These are phyloP conservation scores for Xylaria castorea DNA, from an alignment of 495 filamentous ascomycete genomes.

Conservation along the genomic window DNA sequence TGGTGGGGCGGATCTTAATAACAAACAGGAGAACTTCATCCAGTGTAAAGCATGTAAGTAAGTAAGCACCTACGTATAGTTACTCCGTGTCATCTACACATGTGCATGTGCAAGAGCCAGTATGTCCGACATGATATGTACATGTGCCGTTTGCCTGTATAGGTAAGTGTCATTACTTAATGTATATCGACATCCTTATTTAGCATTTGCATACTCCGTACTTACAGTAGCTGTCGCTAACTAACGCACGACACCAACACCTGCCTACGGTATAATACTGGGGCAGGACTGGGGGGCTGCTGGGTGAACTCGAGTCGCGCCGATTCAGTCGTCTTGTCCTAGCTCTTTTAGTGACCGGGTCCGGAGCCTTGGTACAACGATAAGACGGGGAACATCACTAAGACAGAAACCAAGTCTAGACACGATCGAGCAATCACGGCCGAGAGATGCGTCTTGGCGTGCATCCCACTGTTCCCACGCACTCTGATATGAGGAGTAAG, in stretches of 20 bases:
- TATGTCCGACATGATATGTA: background rate
- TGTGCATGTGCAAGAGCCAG: background rate
- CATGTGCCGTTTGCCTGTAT: background rate
- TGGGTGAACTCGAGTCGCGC: background rate
- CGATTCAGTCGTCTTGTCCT: background rate
- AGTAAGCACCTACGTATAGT: background rate
- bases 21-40: background rate
- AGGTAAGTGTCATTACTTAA: background rate
- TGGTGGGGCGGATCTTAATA: background rate
- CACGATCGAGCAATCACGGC: conserved; percentile 19
- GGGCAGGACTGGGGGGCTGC: too few species aligned
- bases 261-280: background rate
- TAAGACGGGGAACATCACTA: conserved; percentile 15
- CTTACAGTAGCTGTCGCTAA: too few species aligned
- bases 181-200: background rate
- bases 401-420: background rate
- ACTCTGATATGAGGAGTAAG: conserved; percentile 15
- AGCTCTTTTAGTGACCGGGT: conserved; percentile 2
- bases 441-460: conserved; percentile 19
- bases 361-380: conserved; percentile 19
- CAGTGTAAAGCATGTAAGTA: background rate
- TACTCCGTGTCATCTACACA: background rate
- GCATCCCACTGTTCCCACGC: background rate
- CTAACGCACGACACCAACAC: background rate
- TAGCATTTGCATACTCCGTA: background rate